Base-by-base conservation (phyloP, 768 basidiomycete species). In the Kwoniella botswanensis region DNA sequence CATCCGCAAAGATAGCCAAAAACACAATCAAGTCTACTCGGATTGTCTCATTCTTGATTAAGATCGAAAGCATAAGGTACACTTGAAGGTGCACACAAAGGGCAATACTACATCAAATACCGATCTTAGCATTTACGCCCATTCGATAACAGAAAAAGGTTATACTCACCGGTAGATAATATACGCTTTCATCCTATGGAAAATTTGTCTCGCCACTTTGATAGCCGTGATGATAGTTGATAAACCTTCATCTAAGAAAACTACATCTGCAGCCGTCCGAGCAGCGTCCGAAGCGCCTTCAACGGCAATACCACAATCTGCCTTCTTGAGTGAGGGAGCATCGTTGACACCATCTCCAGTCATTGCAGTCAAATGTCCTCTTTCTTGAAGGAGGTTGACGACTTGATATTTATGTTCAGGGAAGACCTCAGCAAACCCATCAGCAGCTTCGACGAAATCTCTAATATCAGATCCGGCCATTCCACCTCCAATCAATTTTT, bases 311-410 rank as follows among this genome's bases (percentile, higher is more conserved):
- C 89, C 87, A 68, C 88, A 85, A 76, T 90, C 89, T 15, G 88
- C 86, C n/a, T 86, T 85, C 67, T 88, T 87, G 56, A 90, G 83
- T 1, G 88, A 87, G 29, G 88, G 88, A 3, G 87, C 86, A 72
- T 89, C 89, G 78, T 89, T 89, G 66, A 89, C 88, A 56, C 88
- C 88, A 71, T 82, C 87, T 18, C 88, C 88, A n/a, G 87, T 87
- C 87, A 89, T 89, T 9, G 87, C 88, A 0, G 88, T 86, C 61
- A 77, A 56, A 62, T 76, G 74, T 22, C 77, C 77, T 24, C 77
- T 61, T 67, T 78, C 71, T 42, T 71, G 70, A 4, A 75, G 63
- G 3, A 76, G 69, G 59, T 71, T 65, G 58, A 77, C 79, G 67
- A 87, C 86, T 71, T 86, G 76, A 69, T 75, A 79, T 50, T 79